Percentiles rank a stretch among this genome's conserved stretches.
phyloP scores from a whole-genome alignment of 768 basidiomycete genomes.

The Boletus pseudopeckii region DNA sequence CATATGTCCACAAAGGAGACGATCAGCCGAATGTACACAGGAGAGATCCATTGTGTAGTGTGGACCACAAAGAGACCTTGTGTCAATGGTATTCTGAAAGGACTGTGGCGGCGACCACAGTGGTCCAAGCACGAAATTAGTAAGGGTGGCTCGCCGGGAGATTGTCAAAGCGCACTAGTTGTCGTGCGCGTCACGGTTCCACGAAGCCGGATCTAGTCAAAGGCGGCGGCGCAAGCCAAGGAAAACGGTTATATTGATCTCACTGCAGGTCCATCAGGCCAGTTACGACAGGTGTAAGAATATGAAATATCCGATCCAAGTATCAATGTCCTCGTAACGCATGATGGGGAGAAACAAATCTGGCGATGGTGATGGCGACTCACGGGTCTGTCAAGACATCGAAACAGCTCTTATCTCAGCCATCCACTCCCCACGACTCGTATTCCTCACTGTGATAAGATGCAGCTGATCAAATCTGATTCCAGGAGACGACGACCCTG shows the following conservation, averaged over 20 bases:
- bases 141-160: neutral
- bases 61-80: neutral
- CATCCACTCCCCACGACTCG: slow-evolving; percentile 27
- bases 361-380: slow-evolving; percentile 1
- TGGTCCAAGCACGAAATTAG: slow-evolving; percentile 1
- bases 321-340: slow-evolving; percentile 3
- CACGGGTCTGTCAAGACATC: slow-evolving; percentile 9
- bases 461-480: slow-evolving; percentile 25
- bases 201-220: neutral
- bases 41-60: neutral
- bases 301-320: slow-evolving; percentile 1
- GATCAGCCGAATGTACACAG: neutral
- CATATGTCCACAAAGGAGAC: neutral
- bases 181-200: neutral
- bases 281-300: slow-evolving; percentile 5
- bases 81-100: neutral
- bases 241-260: slow-evolving; percentile 2
- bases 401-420: slow-evolving; percentile 25
- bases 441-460: slow-evolving; percentile 25
- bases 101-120: neutral
- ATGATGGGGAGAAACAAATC: neutral
- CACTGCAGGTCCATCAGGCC: neutral
- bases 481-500: slow-evolving; percentile 13
- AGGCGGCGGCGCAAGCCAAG: neutral
- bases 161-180: neutral